These are phyloP conservation scores for Mycena chlorophos DNA, from an alignment of 768 basidiomycete genomes.

Conservation along the genomic window DNA sequence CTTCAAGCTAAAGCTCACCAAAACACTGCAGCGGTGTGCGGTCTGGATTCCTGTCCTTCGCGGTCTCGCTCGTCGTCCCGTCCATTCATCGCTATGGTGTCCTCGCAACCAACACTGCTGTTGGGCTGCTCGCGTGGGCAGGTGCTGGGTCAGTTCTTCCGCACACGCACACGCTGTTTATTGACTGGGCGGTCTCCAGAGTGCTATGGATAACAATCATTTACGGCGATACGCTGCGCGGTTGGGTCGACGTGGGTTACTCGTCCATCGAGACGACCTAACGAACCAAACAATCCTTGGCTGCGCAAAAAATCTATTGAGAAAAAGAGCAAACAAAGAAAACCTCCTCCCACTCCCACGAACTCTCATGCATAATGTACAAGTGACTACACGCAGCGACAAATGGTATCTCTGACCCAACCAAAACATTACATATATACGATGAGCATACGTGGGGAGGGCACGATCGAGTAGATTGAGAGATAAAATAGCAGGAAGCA, in stretches of 20 bases:
- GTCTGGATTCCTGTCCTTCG: conserved; percentile 35
- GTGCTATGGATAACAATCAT: conserved; percentile 46
- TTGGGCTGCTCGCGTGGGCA: conserved; percentile 40
- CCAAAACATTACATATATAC: too few species aligned
- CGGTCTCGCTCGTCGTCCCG: conserved; percentile 41
- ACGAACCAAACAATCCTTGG: neutral
- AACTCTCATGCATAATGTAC: neutral
- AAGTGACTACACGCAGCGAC: too few species aligned
- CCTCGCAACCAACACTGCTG: conserved; percentile 38
- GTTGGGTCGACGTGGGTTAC: conserved; percentile 47
- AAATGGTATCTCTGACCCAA: too few species aligned
- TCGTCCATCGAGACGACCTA: conserved; percentile 31
- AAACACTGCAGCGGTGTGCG: too few species aligned
- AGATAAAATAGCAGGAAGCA: too few species aligned
- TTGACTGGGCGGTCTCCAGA: conserved; percentile 29
- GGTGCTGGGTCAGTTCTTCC: conserved; percentile 43
- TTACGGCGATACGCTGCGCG: conserved; percentile 49
- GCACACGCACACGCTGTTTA: neutral
- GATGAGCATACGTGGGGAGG: too few species aligned
- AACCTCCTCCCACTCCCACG: neutral
- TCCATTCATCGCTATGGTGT: conserved; percentile 47
- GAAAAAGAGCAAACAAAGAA: too few species aligned
- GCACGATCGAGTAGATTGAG: too few species aligned
- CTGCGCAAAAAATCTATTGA: too few species aligned
- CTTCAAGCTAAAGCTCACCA: too few species aligned